These are phyloP conservation scores for Raddia distichophylla DNA, from an alignment of 176 grass and related monocot genomes.

Conservation along the genomic window DNA sequence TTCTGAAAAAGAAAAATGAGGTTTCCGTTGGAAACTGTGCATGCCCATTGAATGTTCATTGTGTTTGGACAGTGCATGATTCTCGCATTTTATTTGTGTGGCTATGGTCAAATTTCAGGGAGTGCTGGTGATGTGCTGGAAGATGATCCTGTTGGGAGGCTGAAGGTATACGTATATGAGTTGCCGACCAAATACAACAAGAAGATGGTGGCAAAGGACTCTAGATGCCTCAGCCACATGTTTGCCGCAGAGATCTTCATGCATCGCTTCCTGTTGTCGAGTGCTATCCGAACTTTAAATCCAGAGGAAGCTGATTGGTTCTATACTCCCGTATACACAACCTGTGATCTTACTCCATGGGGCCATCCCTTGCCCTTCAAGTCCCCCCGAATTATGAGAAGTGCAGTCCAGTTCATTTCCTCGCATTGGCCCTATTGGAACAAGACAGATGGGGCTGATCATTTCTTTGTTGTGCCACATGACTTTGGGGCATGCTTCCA, in stretches of 20 bases:
- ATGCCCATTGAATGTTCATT: neutral
- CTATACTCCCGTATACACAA: constrained; percentile 69
- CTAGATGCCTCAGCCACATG: constrained; percentile 75
- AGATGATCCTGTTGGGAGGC: constrained; percentile 74
- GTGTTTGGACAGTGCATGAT: neutral
- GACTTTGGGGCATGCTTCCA: constrained; percentile 75
- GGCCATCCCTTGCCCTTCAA: constrained; percentile 77
- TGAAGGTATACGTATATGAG: constrained; percentile 73
- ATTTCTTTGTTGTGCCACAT: constrained; percentile 69
- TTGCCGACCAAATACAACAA: constrained; percentile 76
- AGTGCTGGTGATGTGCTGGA: constrained; percentile 73
- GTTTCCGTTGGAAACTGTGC: neutral
- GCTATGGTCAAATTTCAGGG: constrained; percentile 35
- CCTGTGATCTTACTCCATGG: constrained; percentile 65
- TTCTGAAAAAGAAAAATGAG: too few species aligned
- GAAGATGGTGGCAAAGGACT: constrained; percentile 70
- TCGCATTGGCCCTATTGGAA: constrained; percentile 74
- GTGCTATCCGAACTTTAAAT: constrained; percentile 56
- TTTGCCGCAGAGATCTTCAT: constrained; percentile 81
- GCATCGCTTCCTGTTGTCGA: constrained; percentile 68
- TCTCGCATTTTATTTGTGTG: neutral
- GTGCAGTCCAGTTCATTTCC: constrained; percentile 61
- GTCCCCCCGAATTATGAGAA: constrained; percentile 75
- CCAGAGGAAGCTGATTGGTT: constrained; percentile 80
- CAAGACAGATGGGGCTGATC: constrained; percentile 57